Base-by-base conservation (phyloP, 2,329 filamentous ascomycete species). In the Thielaviopsis musarum region DNA sequence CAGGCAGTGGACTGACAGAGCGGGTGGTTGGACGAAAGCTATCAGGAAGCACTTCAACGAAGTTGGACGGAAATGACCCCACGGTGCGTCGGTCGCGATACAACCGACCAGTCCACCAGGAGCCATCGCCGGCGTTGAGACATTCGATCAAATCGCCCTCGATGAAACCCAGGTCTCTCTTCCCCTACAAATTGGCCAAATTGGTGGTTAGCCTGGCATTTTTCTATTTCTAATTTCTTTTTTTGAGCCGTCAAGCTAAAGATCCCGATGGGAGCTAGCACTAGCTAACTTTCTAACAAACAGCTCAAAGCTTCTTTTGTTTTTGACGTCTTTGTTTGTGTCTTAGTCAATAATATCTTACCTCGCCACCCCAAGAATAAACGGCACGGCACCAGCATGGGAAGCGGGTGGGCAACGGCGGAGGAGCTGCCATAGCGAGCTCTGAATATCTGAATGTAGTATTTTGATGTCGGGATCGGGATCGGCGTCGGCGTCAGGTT, bases 101-200 rank as follows among this genome's bases (percentile, higher is more conserved):
- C 68, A 98, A 74, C 64, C 91, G 83, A 54, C 93, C 93, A 73
- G 91, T 95, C 93, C 93, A 98, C 93, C 93, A 98, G 54, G 88
- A 91, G 57, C 93, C 93, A 73, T 98, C 93, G 64, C 93, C 93
- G 21, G 93, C 93, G 70, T 98, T 98, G 58, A 98, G 78, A 68
- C 91, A 96, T 80, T 98, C 93, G 70, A 98, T 98, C 65, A 98
- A 73, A 72, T 98, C 93, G 64, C 93, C 93, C 72, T 98, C 93
- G 65, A 98, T 87, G 72, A 98, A 98, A 17, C 93, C 93, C 61
- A 98, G 79, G 69, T 98, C 93, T 70, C 87, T 84, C 75, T 95
- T 95, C 24, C 87, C 91, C 84, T 86, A 45, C 17, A 45, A 3
- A 45, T 2, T 10, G 17, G 15, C 38, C 38, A 45, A 45, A 17